phyloP scores from a whole-genome alignment of 1,139 yeast species.

The Zygosaccharomyces sapae region DNA sequence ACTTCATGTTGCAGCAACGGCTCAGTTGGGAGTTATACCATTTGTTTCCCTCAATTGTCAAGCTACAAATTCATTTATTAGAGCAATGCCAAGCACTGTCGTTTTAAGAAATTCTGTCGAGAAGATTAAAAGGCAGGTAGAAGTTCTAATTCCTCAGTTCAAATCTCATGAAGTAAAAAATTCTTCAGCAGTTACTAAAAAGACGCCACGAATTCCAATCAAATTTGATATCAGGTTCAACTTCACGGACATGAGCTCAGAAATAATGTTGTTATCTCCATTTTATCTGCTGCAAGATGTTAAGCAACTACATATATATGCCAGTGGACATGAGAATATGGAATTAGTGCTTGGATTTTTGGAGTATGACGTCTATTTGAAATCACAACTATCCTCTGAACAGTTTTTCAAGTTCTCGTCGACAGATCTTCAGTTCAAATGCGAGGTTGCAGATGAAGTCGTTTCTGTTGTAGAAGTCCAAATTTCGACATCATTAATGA shows the following conservation, averaged over 20 bases:
- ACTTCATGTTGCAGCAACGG: constrained; percentile 20
- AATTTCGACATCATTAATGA: constrained; percentile 24
- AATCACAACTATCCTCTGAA: constrained; percentile 29
- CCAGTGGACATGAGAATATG: constrained; percentile 19
- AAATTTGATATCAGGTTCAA: constrained; percentile 17
- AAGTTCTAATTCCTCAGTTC: constrained; percentile 12
- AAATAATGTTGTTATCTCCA: constrained; percentile 28
- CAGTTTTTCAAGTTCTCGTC: constrained; percentile 28
- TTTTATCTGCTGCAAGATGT: constrained; percentile 24
- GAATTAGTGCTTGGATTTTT: constrained; percentile 20
- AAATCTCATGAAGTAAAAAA: not conserved
- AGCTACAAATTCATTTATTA: constrained; percentile 23
- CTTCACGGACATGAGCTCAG: constrained; percentile 26
- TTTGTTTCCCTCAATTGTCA: constrained; percentile 19
- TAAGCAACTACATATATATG: constrained; percentile 21
- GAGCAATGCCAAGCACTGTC: constrained; percentile 24
- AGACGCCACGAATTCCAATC: constrained; percentile 4
- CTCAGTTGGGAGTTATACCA: constrained; percentile 21
- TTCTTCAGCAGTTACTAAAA: not conserved
- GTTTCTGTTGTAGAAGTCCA: constrained; percentile 15
- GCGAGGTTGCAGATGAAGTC: constrained; percentile 10
- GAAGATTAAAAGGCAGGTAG: constrained; percentile 16
- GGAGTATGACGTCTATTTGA: constrained; percentile 26
- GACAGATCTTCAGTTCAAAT: constrained; percentile 22
- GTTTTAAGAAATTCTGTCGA: constrained; percentile 16